Base-by-base conservation (phyloP, 495 filamentous ascomycete species). In the Aspergillus cavernicola region DNA sequence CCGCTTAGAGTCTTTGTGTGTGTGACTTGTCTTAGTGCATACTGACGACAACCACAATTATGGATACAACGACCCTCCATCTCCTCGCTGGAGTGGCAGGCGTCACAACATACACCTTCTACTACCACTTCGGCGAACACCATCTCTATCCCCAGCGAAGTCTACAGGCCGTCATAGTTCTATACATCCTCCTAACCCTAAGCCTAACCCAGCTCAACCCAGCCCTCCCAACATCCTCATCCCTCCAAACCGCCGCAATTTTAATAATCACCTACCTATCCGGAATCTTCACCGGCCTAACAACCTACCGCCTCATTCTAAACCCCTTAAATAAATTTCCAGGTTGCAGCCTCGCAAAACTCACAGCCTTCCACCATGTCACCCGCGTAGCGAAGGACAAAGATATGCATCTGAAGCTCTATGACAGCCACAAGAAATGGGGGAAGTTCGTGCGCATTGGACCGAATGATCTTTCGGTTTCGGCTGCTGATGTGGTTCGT, bases 401-500 rank as follows among this genome's bases (percentile, higher is more conserved):
- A 1, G 45, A 49, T 16, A 52, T 33, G 50, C 44, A 15, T 29
- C 18, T 11, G 6, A 43, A 44, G 16, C 19, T 24, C 1, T 43
- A 37, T 38, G 32, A 13, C 2, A 12, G 18, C 0, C 45, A 52
- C 19, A n/a, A 44, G 7, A 23, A 24, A 19, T 31, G 16, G 18
- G 50, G 50, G 9, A 23, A 23, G 8, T 37, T 50, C 45, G 53
- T 48, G 6, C 56, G 56, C 1, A 55, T 59, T 4, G 56, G 39
- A 0, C 60, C 60, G 10, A 57, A 57, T 26, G 53, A 63, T 5
- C 50, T 63, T 1, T 57, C 58, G 18, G 50, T 63, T 12, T 38
- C 45, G 6, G 53, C 59, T 28, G 35, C 51, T 13, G 53, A 66
- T 1, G 67, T 60, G 10, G 53, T 74, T 11, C 23, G 54, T 13